phyloP scores from a whole-genome alignment of 2,329 filamentous ascomycete genomes.

The Fusarium euwallaceae region DNA sequence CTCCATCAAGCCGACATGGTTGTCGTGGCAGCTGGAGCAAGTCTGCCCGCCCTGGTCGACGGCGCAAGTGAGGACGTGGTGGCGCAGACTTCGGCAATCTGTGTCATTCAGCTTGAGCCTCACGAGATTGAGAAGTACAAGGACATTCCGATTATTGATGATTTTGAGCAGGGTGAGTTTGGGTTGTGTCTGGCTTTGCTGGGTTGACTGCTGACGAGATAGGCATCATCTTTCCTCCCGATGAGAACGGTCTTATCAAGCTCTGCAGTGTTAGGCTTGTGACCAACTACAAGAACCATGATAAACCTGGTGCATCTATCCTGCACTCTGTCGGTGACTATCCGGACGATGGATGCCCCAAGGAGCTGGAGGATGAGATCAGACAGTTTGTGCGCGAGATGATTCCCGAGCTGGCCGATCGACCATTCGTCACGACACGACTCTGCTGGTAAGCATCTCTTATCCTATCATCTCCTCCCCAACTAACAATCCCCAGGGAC shows the following conservation, averaged over 20 bases:
- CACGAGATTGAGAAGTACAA: conserved; percentile 68
- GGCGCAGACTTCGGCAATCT: conserved; percentile 74
- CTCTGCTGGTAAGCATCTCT: conserved; percentile 57
- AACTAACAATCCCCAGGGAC: conserved; percentile 39
- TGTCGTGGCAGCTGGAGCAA: conserved; percentile 76
- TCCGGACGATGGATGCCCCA: conserved; percentile 53
- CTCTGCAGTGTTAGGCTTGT: conserved; percentile 67
- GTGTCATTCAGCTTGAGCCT: conserved; percentile 71
- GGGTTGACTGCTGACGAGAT: conserved; percentile 44
- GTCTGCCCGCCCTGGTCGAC: conserved; percentile 73
- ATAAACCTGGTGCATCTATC: conserved; percentile 36
- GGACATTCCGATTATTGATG: conserved; percentile 52
- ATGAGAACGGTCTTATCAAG: conserved; percentile 62
- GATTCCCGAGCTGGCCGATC: conserved; percentile 53
- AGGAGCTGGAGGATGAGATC: conserved; percentile 67
- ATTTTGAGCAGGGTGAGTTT: conserved; percentile 44
- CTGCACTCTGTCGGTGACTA: conserved; percentile 39
- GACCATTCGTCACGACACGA: conserved; percentile 60
- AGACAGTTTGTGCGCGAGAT: conserved; percentile 60
- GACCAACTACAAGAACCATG: conserved; percentile 59
- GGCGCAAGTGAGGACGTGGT: conserved; percentile 69
- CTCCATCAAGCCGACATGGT: conserved; percentile 69
- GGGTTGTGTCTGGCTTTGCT: too few species aligned
- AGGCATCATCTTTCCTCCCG: conserved; percentile 68
- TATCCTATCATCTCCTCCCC: background rate